Evolutionary conservation across 768 basidiomycete genomes (phyloP).

Genomic region (Phaeolepiota aurea): DNA sequence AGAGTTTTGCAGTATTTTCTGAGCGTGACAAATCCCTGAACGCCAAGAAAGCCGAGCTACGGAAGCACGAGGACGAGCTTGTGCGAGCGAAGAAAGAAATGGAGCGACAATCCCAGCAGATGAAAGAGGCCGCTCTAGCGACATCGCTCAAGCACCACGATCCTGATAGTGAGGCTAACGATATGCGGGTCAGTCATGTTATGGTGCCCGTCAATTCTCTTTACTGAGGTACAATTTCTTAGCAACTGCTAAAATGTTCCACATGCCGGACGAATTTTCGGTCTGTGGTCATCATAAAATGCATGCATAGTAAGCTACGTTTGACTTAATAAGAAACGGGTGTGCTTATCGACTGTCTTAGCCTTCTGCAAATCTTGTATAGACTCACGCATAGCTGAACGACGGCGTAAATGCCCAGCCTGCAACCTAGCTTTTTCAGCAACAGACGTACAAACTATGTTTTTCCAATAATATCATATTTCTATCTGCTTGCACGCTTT

Average conservation of each 20-base stretch:
- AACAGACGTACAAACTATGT: constrained; percentile 60
- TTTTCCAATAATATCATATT: constrained; percentile 42
- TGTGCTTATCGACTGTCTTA: constrained; percentile 16
- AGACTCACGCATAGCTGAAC: constrained; percentile 78
- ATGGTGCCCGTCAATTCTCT: background rate
- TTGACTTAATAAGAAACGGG: constrained; percentile 1
- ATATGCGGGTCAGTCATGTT: constrained; percentile 43
- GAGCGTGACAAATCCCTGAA: constrained; percentile 26
- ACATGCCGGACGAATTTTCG: constrained; percentile 78
- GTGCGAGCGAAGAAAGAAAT: constrained; percentile 38
- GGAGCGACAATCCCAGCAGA: constrained; percentile 38
- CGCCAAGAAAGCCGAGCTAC: constrained; percentile 26
- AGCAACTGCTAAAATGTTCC: constrained; percentile 84
- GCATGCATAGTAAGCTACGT: constrained; percentile 75
- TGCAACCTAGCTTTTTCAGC: constrained; percentile 78
- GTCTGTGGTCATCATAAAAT: constrained; percentile 75
- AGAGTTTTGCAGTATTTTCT: constrained; percentile 12
- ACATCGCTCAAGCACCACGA: constrained; percentile 17
- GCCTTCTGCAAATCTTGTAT: constrained; percentile 84
- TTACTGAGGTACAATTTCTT: constrained; percentile 1
- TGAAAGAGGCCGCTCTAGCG: constrained; percentile 32
- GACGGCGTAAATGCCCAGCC: constrained; percentile 91
- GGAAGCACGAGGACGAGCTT: constrained; percentile 40
- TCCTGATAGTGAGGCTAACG: constrained; percentile 38
- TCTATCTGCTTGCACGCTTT: no score